Conservation (phyloP, 352 stramenopile species). For the Globisporangium splendens region DNA sequence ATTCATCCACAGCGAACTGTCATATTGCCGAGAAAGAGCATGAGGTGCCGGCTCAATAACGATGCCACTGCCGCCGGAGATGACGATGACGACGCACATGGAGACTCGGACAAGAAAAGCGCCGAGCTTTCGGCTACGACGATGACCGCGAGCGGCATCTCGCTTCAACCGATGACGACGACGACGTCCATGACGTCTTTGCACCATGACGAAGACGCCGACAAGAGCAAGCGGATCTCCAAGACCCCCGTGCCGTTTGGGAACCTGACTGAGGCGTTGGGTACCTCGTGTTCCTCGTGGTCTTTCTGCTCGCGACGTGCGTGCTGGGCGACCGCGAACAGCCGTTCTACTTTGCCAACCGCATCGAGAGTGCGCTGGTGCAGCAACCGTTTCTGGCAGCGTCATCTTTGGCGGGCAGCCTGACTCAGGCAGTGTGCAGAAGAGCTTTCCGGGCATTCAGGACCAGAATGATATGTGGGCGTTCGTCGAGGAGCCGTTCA, state of each 20-base stretch:
- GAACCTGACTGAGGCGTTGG: constrained; percentile 44
- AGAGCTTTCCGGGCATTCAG: constrained; percentile 50
- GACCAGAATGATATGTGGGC: constrained; percentile 56
- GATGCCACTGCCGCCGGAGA: background rate
- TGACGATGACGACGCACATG: background rate
- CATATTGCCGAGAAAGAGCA: background rate
- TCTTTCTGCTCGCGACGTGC: constrained; percentile 51
- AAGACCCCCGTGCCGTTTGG: constrained; percentile 42
- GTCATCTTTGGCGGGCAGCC: background rate
- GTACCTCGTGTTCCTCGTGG: constrained; percentile 49
- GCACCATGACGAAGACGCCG: constrained; percentile 1
- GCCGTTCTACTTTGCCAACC: constrained; percentile 65
- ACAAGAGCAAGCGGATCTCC: constrained; percentile 35
- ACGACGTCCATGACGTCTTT: background rate
- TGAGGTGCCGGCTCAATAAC: constrained; percentile 33
- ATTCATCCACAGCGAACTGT: background rate
- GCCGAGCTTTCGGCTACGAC: constrained; percentile 1
- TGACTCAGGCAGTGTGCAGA: constrained; percentile 18
- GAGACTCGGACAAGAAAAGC: background rate
- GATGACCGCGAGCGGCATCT: background rate
- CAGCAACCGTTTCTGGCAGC: constrained; percentile 39
- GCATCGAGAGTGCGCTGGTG: constrained; percentile 40
- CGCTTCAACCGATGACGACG: constrained; percentile 7
- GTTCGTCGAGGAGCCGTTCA: constrained; percentile 60
- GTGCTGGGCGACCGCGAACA: constrained; percentile 43